Percentiles rank a stretch among this genome's conserved stretches.
Conservation (phyloP, 371 early-diverging fungal species). For the Mortierella sp. region DNA sequence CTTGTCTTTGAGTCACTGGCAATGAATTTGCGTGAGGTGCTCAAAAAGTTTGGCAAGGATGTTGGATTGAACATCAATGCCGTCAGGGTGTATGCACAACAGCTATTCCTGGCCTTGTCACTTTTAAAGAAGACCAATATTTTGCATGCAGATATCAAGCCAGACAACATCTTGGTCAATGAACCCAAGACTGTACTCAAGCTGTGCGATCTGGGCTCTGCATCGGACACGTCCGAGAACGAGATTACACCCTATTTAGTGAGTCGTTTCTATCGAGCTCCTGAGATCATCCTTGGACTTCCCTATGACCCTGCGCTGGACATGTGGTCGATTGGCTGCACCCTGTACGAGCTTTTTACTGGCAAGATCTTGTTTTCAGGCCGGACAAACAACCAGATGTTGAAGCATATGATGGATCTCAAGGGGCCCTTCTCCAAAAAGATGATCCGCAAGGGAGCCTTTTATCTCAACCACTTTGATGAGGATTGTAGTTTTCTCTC, state of each 20-base stretch:
- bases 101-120: conserved; percentile 88
- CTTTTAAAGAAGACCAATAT: conserved; percentile 84
- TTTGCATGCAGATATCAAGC: conserved; percentile 98
- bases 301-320: conserved; percentile 91
- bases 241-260: conserved; percentile 96
- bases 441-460: conserved; percentile 84
- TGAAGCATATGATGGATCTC: conserved; percentile 91
- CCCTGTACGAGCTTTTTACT: conserved; percentile 96
- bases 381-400: conserved; percentile 95
- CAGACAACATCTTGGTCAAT: conserved; percentile 95
- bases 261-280: conserved; percentile 98
- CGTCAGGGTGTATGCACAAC: conserved; percentile 91
- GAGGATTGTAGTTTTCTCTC: conserved; percentile 74
- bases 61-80: conserved; percentile 93
- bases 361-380: conserved; percentile 96
- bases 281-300: conserved; percentile 97
- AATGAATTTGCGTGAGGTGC: conserved; percentile 93
- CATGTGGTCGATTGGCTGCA: conserved; percentile 99
- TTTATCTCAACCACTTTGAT: conserved; percentile 88
- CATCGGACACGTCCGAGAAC: conserved; percentile 85
- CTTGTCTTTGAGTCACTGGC: conserved; percentile 93
- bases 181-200: conserved; percentile 85
- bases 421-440: conserved; percentile 90
- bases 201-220: conserved; percentile 95
- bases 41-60: conserved; percentile 94